Percentiles rank a stretch among this genome's conserved stretches.
These are phyloP conservation scores for Penicillium daleae DNA, from an alignment of 495 filamentous ascomycete genomes.

Conservation along the genomic window DNA sequence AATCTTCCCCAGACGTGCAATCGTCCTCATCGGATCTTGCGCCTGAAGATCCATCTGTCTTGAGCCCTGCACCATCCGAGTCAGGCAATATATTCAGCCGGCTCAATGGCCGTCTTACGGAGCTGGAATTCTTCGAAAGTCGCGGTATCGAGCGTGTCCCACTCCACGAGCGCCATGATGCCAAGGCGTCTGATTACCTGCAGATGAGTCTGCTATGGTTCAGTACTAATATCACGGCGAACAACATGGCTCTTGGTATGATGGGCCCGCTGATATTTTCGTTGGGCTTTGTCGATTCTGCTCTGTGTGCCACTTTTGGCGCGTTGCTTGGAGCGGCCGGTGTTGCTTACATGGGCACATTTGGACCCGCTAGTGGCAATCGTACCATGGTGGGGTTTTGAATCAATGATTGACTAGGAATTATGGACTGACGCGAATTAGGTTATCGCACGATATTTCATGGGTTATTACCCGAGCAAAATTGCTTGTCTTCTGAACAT, in stretches of 20 bases:
- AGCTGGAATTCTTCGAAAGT: conserved; percentile 57
- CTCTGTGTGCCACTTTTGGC: conserved; percentile 61
- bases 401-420: not conserved
- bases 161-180: conserved; percentile 46
- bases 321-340: conserved; percentile 55
- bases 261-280: conserved; percentile 62
- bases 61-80: not conserved
- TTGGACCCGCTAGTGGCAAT: conserved; percentile 66
- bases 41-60: not conserved
- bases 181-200: conserved; percentile 35
- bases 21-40: not conserved
- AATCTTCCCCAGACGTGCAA: not conserved
- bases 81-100: conserved; percentile 23
- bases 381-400: conserved; percentile 60
- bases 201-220: conserved; percentile 68
- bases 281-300: conserved; percentile 62
- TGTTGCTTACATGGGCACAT: conserved; percentile 65
- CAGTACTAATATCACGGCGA: conserved; percentile 64
- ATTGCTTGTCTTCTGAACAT: conserved; percentile 68
- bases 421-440: conserved; percentile 20
- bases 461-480: conserved; percentile 75
- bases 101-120: conserved; percentile 39
- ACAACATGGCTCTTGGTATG: conserved; percentile 65
- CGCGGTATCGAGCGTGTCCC: conserved; percentile 69
- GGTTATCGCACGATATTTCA: conserved; percentile 67